Percentiles rank a stretch among this genome's conserved stretches.
phyloP scores from a whole-genome alignment of 345 rosid genomes.

The Brassica rapa region DNA sequence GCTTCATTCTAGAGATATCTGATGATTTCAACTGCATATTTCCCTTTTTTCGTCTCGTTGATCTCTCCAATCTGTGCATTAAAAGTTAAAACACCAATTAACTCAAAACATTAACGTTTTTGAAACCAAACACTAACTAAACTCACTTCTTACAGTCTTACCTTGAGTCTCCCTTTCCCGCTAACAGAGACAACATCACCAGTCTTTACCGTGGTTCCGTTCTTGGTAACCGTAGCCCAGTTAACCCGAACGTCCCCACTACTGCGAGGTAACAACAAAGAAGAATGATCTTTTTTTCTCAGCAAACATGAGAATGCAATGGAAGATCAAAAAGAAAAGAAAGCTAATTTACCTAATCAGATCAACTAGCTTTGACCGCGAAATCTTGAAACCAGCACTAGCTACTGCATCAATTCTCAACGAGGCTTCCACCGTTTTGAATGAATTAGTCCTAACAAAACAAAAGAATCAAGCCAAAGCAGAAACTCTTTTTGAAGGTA shows the following conservation, averaged over 20 bases:
- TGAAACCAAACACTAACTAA: constrained; percentile 6
- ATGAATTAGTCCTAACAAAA: constrained; percentile 65
- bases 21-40: constrained; percentile 76
- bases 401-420: constrained; percentile 91
- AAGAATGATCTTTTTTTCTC: neutral
- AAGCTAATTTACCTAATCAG: constrained; percentile 62
- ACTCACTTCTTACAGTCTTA: constrained; percentile 24
- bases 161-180: constrained; percentile 92
- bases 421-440: constrained; percentile 82
- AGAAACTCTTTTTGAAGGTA: neutral
- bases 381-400: constrained; percentile 97
- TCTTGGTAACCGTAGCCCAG: constrained; percentile 76
- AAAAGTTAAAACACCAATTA: neutral
- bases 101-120: neutral
- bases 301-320: constrained; percentile 11
- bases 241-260: constrained; percentile 81
- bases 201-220: constrained; percentile 63
- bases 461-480: neutral
- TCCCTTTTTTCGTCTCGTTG: constrained; percentile 74
- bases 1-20: constrained; percentile 51
- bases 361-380: constrained; percentile 78
- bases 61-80: constrained; percentile 72
- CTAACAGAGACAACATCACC: constrained; percentile 88
- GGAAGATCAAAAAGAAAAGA: neutral
- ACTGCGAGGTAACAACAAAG: constrained; percentile 38